Evolutionary conservation across 768 basidiomycete genomes (phyloP).

Genomic region (Calocera viscosa): DNA sequence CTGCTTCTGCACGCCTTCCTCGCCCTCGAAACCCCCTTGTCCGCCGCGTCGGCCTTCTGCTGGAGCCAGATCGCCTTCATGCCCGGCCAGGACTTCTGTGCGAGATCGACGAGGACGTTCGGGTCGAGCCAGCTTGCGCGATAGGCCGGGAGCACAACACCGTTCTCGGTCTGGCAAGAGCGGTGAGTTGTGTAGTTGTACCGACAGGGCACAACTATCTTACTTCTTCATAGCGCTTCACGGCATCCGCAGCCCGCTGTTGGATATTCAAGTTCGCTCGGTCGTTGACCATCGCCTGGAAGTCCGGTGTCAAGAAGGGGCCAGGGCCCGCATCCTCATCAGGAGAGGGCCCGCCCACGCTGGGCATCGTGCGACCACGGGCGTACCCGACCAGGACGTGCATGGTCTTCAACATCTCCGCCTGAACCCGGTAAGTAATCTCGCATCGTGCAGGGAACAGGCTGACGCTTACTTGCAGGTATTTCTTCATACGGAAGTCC

Average conservation of each 20-base stretch:
- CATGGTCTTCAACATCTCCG: not conserved
- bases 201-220: not conserved
- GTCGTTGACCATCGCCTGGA: not conserved
- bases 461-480: not conserved
- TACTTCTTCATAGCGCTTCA: not conserved
- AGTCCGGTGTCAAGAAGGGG: not conserved
- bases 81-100: not conserved
- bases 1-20: not conserved
- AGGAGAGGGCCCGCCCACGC: not conserved
- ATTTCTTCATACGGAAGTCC: not conserved
- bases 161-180: not conserved
- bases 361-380: not conserved
- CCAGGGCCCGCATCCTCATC: not conserved
- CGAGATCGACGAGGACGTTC: not conserved
- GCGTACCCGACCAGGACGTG: not conserved
- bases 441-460: not conserved
- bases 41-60: not conserved
- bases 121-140: not conserved
- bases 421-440: not conserved
- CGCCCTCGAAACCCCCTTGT: not conserved
- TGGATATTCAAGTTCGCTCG: not conserved
- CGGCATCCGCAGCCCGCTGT: not conserved
- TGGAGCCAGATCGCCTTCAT: not conserved
- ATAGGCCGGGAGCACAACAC: not conserved
- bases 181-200: slow-evolving; percentile 4